A percentile compares a stretch with the other conserved stretches of the same genome.
Evolutionary conservation across 2,329 filamentous ascomycete genomes (phyloP).

Genomic region (Botrytis fabae): DNA sequence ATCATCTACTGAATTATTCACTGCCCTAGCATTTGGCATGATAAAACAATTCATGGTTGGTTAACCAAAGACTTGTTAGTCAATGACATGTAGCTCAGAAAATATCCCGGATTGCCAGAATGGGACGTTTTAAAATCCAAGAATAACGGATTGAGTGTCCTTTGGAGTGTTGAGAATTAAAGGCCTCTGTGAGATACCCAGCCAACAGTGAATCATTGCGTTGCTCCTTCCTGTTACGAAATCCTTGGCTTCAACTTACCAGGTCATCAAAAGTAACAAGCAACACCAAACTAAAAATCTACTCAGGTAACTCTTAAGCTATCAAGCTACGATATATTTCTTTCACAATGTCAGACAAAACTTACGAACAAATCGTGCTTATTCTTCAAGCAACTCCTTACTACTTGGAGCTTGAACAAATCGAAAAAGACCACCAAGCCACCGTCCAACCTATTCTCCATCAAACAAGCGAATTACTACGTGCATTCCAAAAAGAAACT

Average conservation of each 20-base stretch:
- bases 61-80: background rate
- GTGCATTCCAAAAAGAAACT: background rate
- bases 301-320: background rate
- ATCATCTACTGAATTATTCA: background rate
- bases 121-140: background rate
- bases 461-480: background rate
- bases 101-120: background rate
- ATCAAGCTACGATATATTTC: background rate
- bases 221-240: background rate
- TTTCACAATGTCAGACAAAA: background rate
- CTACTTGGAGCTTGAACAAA: background rate
- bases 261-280: background rate
- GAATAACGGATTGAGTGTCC: background rate
- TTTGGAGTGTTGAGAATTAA: background rate
- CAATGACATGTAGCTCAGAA: background rate
- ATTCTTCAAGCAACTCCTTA: background rate
- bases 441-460: background rate
- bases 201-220: background rate
- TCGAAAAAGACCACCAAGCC: background rate
- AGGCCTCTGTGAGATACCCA: background rate
- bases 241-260: background rate
- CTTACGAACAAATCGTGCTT: background rate
- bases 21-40: background rate
- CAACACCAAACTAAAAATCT: too few species aligned
- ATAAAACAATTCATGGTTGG: background rate